Percentiles rank a stretch among this genome's conserved stretches.
Evolutionary conservation across 306 rosid species (phyloP).

Genomic region (Malus sieversii): DNA sequence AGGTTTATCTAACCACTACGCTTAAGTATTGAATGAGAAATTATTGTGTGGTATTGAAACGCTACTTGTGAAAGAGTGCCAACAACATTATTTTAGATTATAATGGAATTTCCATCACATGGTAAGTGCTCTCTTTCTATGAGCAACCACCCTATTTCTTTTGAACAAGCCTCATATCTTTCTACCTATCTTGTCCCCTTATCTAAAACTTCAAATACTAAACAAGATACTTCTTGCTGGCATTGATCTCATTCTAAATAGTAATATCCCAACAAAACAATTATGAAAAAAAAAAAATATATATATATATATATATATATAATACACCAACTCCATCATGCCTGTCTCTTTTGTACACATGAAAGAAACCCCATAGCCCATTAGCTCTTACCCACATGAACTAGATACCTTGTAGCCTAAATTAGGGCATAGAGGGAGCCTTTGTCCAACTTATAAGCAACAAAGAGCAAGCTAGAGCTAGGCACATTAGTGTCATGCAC

Average conservation of each 20-base stretch:
- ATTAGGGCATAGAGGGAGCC: slow-evolving; percentile 14
- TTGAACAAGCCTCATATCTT: slow-evolving; percentile 3
- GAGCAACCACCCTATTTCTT: slow-evolving; percentile 23
- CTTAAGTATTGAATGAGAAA: too few species aligned
- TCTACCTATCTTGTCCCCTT: slow-evolving; percentile 36
- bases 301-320: not conserved
- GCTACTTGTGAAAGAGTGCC: not conserved
- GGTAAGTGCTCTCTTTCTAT: slow-evolving; percentile 4
- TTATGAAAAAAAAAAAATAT: not conserved
- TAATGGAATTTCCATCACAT: slow-evolving; percentile 31
- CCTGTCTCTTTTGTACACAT: slow-evolving; percentile 11
- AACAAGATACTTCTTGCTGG: not conserved
- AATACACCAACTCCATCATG: slow-evolving; percentile 24
- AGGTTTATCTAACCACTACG: too few species aligned
- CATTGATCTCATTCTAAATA: not conserved
- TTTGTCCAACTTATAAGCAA: slow-evolving; percentile 45
- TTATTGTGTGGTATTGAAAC: not conserved
- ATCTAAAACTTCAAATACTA: slow-evolving; percentile 6
- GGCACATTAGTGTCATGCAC: not conserved
- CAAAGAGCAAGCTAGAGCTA: slow-evolving; percentile 13
- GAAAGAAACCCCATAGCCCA: slow-evolving; percentile 22
- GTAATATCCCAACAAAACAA: slow-evolving; percentile 14
- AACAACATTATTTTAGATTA: slow-evolving; percentile 41
- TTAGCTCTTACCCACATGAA: slow-evolving; percentile 11
- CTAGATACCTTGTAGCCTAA: not conserved